Conservation (phyloP, 352 stramenopile species). For the Pythium guiyangense region DNA sequence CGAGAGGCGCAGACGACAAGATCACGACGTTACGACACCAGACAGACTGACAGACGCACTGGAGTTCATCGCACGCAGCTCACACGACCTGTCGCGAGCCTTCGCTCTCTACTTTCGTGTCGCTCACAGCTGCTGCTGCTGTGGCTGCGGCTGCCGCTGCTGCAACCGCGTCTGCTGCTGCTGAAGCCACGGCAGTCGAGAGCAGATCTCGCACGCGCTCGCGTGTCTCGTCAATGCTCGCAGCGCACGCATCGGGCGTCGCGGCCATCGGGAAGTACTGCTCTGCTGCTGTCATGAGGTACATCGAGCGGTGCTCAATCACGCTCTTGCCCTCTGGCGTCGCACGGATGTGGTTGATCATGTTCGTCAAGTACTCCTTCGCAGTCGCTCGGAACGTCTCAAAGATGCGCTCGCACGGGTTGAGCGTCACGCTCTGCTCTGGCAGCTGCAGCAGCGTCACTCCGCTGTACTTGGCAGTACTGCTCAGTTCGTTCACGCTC, state of each 20-base stretch:
- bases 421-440: constrained; percentile 1
- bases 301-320: constrained; percentile 17
- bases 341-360: not conserved
- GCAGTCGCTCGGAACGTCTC: constrained; percentile 1
- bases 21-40: too few species aligned
- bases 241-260: constrained; percentile 6
- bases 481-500: not conserved
- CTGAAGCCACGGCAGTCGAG: not conserved
- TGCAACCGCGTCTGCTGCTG: not conserved
- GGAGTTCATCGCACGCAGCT: too few species aligned
- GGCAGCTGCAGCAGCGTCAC: constrained; percentile 11
- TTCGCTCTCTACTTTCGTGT: too few species aligned
- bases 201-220: constrained; percentile 3
- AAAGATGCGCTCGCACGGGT: constrained; percentile 12
- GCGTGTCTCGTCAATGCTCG: constrained; percentile 5
- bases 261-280: constrained; percentile 5
- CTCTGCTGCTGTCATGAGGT: constrained; percentile 9
- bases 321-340: constrained; percentile 6
- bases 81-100: too few species aligned
- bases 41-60: too few species aligned
- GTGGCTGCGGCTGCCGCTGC: too few species aligned
- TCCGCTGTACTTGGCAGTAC: not conserved
- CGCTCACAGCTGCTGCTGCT: too few species aligned
- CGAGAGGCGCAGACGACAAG: too few species aligned
- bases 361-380: constrained; percentile 11